Evolutionary conservation across 2,329 filamentous ascomycete species (phyloP).

Genomic region (Phialophora macrospora): DNA sequence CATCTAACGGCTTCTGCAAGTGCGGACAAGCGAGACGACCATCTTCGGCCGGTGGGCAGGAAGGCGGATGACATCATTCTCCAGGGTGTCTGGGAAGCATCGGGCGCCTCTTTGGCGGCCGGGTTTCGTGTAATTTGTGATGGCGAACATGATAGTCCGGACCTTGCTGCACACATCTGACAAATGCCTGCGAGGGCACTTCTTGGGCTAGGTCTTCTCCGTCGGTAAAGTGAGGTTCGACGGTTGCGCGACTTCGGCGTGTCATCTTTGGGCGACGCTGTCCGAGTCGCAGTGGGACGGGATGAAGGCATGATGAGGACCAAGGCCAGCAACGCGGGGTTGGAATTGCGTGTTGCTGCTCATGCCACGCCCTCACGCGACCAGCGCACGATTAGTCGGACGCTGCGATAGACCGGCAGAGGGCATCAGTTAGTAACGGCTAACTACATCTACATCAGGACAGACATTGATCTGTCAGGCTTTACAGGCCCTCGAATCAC

Average conservation of each 20-base stretch:
- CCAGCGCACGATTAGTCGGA: conserved; percentile 3
- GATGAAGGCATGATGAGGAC: background rate
- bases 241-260: background rate
- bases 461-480: conserved; percentile 15
- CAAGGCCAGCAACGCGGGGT: background rate
- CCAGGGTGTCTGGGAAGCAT: background rate
- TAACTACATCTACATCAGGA: conserved; percentile 15
- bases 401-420: background rate
- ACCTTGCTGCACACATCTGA: conserved; percentile 18
- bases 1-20: conserved; percentile 4
- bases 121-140: conserved; percentile 6
- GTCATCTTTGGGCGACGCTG: background rate
- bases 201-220: conserved; percentile 19
- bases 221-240: conserved; percentile 16
- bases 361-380: background rate
- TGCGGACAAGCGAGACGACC: background rate
- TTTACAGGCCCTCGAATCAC: conserved; percentile 8
- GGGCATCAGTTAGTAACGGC: background rate
- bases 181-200: conserved; percentile 4
- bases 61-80: background rate
- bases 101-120: background rate
- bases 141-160: background rate
- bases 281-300: background rate
- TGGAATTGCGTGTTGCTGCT: background rate
- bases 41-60: background rate